Conservation (phyloP, 208 protist species). For the Wallacemonas rigidus region DNA sequence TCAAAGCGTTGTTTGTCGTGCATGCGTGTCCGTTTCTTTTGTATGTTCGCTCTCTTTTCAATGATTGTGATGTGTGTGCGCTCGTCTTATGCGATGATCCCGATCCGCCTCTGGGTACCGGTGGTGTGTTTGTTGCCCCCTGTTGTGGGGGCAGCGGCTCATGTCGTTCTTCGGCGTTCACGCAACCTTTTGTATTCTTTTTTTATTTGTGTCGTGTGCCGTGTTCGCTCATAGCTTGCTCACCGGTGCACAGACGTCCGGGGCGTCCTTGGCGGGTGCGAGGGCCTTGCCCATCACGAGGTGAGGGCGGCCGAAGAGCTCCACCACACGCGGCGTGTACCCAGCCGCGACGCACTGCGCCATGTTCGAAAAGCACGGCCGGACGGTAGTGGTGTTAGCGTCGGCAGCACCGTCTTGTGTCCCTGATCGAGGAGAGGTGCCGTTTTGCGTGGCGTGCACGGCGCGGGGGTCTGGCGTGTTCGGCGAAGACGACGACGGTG, state of each 20-base stretch:
- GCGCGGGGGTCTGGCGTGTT: no score
- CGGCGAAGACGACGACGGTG: background rate
- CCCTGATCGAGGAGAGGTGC: no score
- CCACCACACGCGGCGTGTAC: conserved; percentile 2
- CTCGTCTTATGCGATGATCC: no score
- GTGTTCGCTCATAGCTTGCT: background rate
- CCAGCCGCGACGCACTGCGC: conserved; percentile 1
- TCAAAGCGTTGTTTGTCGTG: no score
- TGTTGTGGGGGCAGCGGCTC: background rate
- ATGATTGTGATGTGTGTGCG: no score
- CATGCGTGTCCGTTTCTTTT: no score
- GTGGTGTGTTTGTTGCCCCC: background rate
- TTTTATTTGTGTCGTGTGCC: background rate
- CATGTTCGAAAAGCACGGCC: background rate
- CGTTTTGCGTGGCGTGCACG: no score
- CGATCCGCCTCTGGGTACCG: no score
- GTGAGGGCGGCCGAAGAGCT: background rate
- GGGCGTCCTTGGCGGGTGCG: background rate
- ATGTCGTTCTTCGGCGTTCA: no score
- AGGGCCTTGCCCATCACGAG: conserved; percentile 38
- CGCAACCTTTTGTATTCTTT: background rate
- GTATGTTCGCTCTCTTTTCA: no score
- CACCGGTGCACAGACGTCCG: background rate
- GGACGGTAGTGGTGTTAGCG: background rate
- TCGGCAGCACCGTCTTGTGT: no score